A percentile compares a stretch with the other conserved stretches of the same genome.
These are phyloP conservation scores for Pulveroboletus sp. DNA, from an alignment of 768 basidiomycete genomes.

Conservation along the genomic window DNA sequence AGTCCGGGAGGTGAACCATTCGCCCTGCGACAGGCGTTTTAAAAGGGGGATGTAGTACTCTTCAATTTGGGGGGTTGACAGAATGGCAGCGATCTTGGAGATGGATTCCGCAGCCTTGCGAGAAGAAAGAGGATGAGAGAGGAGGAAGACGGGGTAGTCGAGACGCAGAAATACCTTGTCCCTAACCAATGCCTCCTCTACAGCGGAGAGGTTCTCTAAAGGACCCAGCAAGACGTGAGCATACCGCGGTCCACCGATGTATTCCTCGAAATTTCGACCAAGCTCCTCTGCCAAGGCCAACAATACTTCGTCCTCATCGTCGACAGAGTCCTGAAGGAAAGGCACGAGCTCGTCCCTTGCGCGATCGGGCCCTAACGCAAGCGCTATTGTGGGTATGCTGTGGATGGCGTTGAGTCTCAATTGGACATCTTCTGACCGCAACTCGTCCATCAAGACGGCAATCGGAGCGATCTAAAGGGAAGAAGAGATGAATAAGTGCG, in stretches of 20 bases:
- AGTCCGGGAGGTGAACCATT: slow-evolving; percentile 98
- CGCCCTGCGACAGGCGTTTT: slow-evolving; percentile 83
- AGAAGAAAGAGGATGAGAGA: slow-evolving; percentile 9
- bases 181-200: slow-evolving; percentile 95
- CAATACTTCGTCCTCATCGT: slow-evolving; percentile 98
- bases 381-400: slow-evolving; percentile 95
- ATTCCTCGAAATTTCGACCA: slow-evolving; percentile 88
- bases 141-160: not conserved
- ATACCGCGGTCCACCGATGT: slow-evolving; percentile 83
- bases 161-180: slow-evolving; percentile 68
- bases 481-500: slow-evolving; percentile 12
- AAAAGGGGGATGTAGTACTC: slow-evolving; percentile 88
- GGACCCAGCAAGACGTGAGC: slow-evolving; percentile 89
- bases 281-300: slow-evolving; percentile 94
- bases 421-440: slow-evolving; percentile 96
- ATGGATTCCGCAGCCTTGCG: slow-evolving; percentile 91
- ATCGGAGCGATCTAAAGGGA: slow-evolving; percentile 79
- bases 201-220: slow-evolving; percentile 90
- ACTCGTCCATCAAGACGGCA: slow-evolving; percentile 96
- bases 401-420: slow-evolving; percentile 94
- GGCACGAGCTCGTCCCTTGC: slow-evolving; percentile 93
- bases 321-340: slow-evolving; percentile 97
- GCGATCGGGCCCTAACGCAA: slow-evolving; percentile 92
- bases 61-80: slow-evolving; percentile 79
- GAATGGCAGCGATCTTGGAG: slow-evolving; percentile 75